Evolutionary conservation across 441 rosid species (phyloP), one percentile per base, ranked within the genome.

Genomic region (Cnidoscolus chayamansa): DNA sequence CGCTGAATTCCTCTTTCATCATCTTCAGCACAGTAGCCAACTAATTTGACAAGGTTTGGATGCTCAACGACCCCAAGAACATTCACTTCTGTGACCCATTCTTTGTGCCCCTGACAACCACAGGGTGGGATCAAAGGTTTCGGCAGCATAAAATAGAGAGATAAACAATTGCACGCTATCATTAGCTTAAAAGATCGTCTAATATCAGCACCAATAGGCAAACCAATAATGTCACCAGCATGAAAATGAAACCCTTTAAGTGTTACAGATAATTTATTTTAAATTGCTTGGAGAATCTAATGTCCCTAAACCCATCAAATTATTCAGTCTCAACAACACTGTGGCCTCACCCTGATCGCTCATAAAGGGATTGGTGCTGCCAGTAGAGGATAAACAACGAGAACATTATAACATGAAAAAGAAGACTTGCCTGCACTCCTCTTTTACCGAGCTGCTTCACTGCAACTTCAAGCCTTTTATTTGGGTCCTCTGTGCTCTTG

Each of bases 41-140:
- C 70, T 60, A 94, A 83, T 74, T 79, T 88, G 73, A 94, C 98
- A 0, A 94, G 93, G 81, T 91, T 84, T 6, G 97, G 97, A 81
- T 94, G 98, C 75, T 87, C 89, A 37, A 89, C 75, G 73, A 92
- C 84, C 48, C 97, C 98, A 74, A 94, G 86, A 81, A 94, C 86
- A 73, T 89, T 76, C 40, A 94, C 87, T 79, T 94, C 98, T 1
- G 97, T 92, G 76, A 88, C 85, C 99, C 99, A 95, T 77, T 92
- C 93, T 73, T 84, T 92, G 25, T 86, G 86, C 40, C 99, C 99
- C 86, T 95, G 95, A 70, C 71, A 76, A 79, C 89, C 71, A 75
- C 67, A 69, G 49, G 48, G 59, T 62, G 49, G 64, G 1, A 66
- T 55, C 61, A 69, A 49, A 48, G 57, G 53, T 48, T n/a, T 12